Conservation (phyloP, 2,329 filamentous ascomycete species). For the Diaporthe humulicola region DNA sequence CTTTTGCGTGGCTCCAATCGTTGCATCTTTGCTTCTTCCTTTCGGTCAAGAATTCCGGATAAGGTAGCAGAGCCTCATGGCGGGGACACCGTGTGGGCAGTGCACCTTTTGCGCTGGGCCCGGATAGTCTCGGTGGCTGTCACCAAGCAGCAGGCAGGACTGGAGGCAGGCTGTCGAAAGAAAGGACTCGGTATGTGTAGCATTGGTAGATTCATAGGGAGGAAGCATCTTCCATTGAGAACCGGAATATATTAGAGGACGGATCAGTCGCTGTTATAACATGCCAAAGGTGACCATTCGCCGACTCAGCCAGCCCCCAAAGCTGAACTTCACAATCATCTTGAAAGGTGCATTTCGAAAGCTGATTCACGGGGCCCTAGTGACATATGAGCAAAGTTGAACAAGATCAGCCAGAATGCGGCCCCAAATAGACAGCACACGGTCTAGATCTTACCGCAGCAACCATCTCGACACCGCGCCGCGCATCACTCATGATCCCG, state of each 20-base stretch:
- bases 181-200: background rate
- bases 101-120: background rate
- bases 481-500: background rate
- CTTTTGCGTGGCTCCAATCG: background rate
- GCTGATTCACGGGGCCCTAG: background rate
- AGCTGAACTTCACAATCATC: background rate
- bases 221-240: background rate
- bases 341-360: too few relatives aligned
- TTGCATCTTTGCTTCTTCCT: background rate
- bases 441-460: background rate
- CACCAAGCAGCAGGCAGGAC: background rate
- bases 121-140: background rate
- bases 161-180: background rate
- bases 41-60: background rate
- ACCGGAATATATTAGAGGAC: background rate
- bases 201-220: background rate
- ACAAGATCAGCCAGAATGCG: background rate
- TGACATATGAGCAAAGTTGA: background rate
- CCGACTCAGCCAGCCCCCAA: background rate
- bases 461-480: background rate
- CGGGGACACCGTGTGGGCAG: background rate
- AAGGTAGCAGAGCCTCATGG: background rate
- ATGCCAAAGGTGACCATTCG: background rate
- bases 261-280: slow-evolving; percentile 2
- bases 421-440: background rate